Evolutionary conservation across 192 early-diverging fungal genomes (phyloP).

Genomic region (Umbelopsis isabellina): DNA sequence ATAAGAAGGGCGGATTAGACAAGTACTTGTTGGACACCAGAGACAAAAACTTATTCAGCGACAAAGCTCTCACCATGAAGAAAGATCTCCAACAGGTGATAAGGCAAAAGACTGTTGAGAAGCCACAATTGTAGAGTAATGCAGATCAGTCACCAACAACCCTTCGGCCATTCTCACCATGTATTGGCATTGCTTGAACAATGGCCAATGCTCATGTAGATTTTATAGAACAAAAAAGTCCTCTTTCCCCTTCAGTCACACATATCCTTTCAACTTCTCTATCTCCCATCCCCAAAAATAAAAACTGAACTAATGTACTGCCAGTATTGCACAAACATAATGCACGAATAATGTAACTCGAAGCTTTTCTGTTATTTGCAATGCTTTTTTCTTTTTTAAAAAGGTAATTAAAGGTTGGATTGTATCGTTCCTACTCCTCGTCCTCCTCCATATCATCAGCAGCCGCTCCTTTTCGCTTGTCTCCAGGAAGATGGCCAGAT

Average conservation of each 20-base stretch:
- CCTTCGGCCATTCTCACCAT: not conserved
- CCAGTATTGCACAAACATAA: no score
- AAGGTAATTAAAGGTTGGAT: not conserved
- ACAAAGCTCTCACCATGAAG: slow-evolving; percentile 61
- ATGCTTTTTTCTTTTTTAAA: not conserved
- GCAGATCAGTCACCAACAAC: not conserved
- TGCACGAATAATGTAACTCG: no score
- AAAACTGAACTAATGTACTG: no score
- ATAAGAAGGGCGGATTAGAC: slow-evolving; percentile 85
- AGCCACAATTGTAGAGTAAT: not conserved
- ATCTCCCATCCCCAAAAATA: no score
- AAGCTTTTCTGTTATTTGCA: not conserved
- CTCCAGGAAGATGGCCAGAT: slow-evolving; percentile 53
- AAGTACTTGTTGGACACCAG: slow-evolving; percentile 70
- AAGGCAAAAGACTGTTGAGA: not conserved
- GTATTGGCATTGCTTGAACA: no score
- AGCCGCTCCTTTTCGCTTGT: slow-evolving; percentile 15
- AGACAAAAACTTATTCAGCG: slow-evolving; percentile 65
- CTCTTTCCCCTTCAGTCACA: no score
- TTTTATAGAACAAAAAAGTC: no score
- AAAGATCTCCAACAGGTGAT: slow-evolving; percentile 35
- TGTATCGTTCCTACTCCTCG: slow-evolving; percentile 8
- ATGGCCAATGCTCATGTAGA: no score
- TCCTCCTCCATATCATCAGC: slow-evolving; percentile 27
- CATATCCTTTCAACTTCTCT: no score